Evolutionary conservation across 2,329 filamentous ascomycete species (phyloP), one percentile per base, ranked within the genome.

Genomic region (Pseudocercospora pini-densiflorae): DNA sequence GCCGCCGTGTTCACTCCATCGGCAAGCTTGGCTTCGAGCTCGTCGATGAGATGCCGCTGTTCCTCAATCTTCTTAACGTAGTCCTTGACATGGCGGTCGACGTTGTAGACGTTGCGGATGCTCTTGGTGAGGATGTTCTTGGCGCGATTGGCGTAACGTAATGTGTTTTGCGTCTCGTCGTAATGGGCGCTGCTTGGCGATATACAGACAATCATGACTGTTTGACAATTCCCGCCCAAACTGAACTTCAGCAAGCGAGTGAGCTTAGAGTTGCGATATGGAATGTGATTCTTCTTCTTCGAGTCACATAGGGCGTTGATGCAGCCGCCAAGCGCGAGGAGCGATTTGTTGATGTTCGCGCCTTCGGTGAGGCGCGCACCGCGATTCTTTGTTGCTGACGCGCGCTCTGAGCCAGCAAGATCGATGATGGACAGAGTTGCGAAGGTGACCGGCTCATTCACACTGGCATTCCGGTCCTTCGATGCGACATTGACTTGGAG

Each of bases 101-200:
- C 95, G 78, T 99, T 99, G 83, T 96, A 99, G 24, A 98, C 94
- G 77, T 99, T 99, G 75, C 94, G 90, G n/a, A 95, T 97, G 64
- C 97, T 93, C 85, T 99, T 99, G 66, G 95, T 99, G 82, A 98
- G 96, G 77, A 99, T 99, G 76, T 99, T 99, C 87, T 99, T 99
- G 66, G 95, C 95, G 72, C 95, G 88, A 79, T 99, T 98, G 59
- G 95, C 95, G 76, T 99, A 99, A 74, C 96, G 92, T 19, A 99
- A 85, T 0, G 95, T 99, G 79, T 99, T 99, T 75, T 99, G 95
- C 0, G 94, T 97, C 81, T 99, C 95, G 79, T 99, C 95, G 74
- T 95, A 99, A 80, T 99, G 95, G 5, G 92, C 91, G 75, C 95
- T 98, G 0, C 93, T 97, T 1, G 95, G 95, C 73, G 94, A 97